phyloP scores from a whole-genome alignment of 2,329 filamentous ascomycete genomes.

The Lachnellula occidentalis region DNA sequence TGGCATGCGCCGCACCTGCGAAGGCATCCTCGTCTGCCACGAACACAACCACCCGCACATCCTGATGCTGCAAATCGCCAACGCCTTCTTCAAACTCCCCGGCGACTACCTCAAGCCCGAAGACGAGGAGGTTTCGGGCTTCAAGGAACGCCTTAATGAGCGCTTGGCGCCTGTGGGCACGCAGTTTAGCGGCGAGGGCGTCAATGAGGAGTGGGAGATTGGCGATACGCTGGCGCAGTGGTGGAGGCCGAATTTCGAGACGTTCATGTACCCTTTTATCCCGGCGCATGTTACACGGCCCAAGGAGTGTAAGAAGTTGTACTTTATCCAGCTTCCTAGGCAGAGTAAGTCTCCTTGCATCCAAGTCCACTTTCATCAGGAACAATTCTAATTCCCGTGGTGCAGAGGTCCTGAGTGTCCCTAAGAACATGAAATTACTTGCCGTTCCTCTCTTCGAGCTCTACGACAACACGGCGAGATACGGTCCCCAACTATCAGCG shows the following conservation, averaged over 20 bases:
- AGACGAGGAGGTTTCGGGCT: constrained; percentile 90
- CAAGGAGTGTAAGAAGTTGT: constrained; percentile 99
- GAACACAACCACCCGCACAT: constrained; percentile 99
- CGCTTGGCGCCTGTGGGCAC: constrained; percentile 87
- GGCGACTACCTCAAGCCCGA: constrained; percentile 88
- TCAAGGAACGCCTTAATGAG: constrained; percentile 89
- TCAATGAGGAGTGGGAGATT: constrained; percentile 91
- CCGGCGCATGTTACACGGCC: constrained; percentile 92
- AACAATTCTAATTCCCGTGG: not conserved
- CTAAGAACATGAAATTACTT: constrained; percentile 99
- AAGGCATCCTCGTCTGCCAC: constrained; percentile 95
- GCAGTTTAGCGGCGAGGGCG: constrained; percentile 73
- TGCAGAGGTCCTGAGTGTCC: constrained; percentile 86
- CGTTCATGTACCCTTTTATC: constrained; percentile 99
- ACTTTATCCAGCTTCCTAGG: constrained; percentile 90
- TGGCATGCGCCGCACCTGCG: constrained; percentile 95
- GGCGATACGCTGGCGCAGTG: constrained; percentile 94
- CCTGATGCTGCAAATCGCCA: constrained; percentile 97
- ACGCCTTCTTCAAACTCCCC: constrained; percentile 98
- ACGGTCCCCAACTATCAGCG: constrained; percentile 91
- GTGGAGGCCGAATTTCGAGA: constrained; percentile 99
- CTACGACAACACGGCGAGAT: constrained; percentile 93
- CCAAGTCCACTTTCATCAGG: not conserved
- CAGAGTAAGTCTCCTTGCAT: constrained; percentile 58
- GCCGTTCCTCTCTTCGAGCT: constrained; percentile 96